A percentile compares a stretch with the other conserved stretches of the same genome.
Conservation (phyloP, 768 basidiomycete genomes). For the Tephrocybe sp. region DNA sequence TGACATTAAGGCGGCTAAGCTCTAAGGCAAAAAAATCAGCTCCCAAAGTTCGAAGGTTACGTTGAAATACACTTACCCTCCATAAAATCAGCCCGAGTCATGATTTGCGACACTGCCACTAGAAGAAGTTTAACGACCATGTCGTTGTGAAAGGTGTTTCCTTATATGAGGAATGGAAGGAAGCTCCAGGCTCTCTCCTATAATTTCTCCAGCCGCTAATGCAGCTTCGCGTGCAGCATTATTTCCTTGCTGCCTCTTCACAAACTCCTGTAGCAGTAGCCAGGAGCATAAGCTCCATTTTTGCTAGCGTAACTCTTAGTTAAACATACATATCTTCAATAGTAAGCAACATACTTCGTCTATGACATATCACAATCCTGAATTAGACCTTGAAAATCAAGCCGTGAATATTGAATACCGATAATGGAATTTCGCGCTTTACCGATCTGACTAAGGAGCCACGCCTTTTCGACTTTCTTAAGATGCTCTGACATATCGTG, state of each 20-base stretch:
- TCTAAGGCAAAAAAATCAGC: conserved; percentile 29
- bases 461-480: conserved; percentile 71
- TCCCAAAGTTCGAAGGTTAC: not conserved
- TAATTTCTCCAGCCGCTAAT: conserved; percentile 29
- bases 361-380: conserved; percentile 83
- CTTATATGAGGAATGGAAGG: conserved; percentile 64
- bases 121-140: too few relatives aligned
- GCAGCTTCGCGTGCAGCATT: conserved; percentile 39
- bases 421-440: conserved; percentile 3
- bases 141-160: too few relatives aligned
- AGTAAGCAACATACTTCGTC: conserved; percentile 61
- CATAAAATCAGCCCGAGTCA: conserved; percentile 83
- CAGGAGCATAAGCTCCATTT: conserved; percentile 84
- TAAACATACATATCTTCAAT: not conserved
- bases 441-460: conserved; percentile 79
- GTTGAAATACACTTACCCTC: conserved; percentile 54
- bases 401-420: not conserved
- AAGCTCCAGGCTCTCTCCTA: conserved; percentile 46
- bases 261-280: conserved; percentile 73
- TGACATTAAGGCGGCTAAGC: conserved; percentile 68
- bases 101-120: conserved; percentile 75
- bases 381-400: conserved; percentile 47
- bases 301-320: conserved; percentile 40
- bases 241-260: conserved; percentile 53
- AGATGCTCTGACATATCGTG: conserved; percentile 60